phyloP scores from a whole-genome alignment of 768 basidiomycete genomes.

The Pisolithus microcarpus region DNA sequence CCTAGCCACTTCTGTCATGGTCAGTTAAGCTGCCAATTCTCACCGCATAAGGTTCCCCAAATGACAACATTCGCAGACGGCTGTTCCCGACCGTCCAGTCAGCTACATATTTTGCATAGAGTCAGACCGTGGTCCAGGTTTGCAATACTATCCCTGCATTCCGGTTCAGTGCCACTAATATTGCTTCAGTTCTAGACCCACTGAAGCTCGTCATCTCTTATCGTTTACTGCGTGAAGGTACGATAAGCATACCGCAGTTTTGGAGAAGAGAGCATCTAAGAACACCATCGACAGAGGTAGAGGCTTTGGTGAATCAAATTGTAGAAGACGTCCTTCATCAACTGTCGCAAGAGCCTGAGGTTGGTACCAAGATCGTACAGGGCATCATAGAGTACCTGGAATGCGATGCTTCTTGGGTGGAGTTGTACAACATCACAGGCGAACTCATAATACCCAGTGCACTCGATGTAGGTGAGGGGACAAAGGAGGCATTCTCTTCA shows the following conservation, averaged over 20 bases:
- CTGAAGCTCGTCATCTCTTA: slow-evolving; percentile 64
- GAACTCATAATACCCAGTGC: slow-evolving; percentile 52
- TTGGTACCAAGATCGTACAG: slow-evolving; percentile 40
- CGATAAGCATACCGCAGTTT: neutral
- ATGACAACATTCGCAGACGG: slow-evolving; percentile 43
- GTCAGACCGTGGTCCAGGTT: slow-evolving; percentile 56
- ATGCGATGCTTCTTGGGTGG: slow-evolving; percentile 58
- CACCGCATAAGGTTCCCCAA: neutral
- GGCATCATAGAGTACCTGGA: slow-evolving; percentile 55
- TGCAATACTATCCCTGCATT: slow-evolving; percentile 1
- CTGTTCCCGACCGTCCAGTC: slow-evolving; percentile 68
- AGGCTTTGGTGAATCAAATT: slow-evolving; percentile 47
- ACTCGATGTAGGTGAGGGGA: slow-evolving; percentile 24
- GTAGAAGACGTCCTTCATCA: slow-evolving; percentile 38
- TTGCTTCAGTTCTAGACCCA: slow-evolving; percentile 48
- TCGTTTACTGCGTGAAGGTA: slow-evolving; percentile 79
- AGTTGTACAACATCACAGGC: slow-evolving; percentile 62
- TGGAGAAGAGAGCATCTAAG: neutral
- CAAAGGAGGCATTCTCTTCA: slow-evolving; percentile 16
- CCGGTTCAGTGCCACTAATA: slow-evolving; percentile 6
- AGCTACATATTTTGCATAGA: slow-evolving; percentile 79
- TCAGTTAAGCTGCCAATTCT: slow-evolving; percentile 25
- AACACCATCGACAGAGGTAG: slow-evolving; percentile 47
- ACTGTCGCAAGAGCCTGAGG: slow-evolving; percentile 24
- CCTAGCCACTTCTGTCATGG: slow-evolving; percentile 42